Conservation (phyloP, 495 filamentous ascomycete species). For the Cercophora samala region DNA sequence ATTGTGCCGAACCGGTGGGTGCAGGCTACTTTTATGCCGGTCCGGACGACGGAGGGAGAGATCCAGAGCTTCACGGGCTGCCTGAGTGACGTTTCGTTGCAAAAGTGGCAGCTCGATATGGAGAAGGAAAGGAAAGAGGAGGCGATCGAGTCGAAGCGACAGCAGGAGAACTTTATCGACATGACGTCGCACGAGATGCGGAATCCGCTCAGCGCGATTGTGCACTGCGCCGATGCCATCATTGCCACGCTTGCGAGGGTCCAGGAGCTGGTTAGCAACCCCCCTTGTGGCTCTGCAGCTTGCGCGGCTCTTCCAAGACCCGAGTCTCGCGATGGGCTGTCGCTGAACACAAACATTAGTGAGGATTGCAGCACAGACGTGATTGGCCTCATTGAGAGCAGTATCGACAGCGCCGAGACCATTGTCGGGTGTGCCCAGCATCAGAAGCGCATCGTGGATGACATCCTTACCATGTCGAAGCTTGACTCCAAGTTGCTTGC, state of each 20-base stretch:
- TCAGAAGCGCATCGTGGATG: slow-evolving; percentile 77
- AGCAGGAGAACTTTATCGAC: slow-evolving; percentile 72
- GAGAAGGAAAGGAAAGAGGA: slow-evolving; percentile 43
- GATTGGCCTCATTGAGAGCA: slow-evolving; percentile 45
- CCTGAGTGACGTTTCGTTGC: slow-evolving; percentile 39
- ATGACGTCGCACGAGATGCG: slow-evolving; percentile 76
- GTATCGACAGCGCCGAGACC: slow-evolving; percentile 68
- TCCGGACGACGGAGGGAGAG: slow-evolving; percentile 28
- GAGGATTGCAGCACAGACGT: slow-evolving; percentile 23
- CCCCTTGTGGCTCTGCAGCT: slow-evolving; percentile 2
- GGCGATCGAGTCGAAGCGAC: slow-evolving; percentile 43
- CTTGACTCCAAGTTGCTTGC: slow-evolving; percentile 69
- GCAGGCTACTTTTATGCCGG: slow-evolving; percentile 39
- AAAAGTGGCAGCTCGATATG: slow-evolving; percentile 38
- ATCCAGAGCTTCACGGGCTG: slow-evolving; percentile 39
- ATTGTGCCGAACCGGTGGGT: slow-evolving; percentile 32
- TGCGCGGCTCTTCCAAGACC: not conserved
- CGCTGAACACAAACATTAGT: not conserved
- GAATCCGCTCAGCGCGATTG: slow-evolving; percentile 68
- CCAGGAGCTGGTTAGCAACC: slow-evolving; percentile 28
- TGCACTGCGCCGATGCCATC: slow-evolving; percentile 63
- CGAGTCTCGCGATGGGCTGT: not conserved
- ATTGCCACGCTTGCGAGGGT: slow-evolving; percentile 33
- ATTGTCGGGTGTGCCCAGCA: slow-evolving; percentile 73
- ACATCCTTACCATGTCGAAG: slow-evolving; percentile 75